Conservation (phyloP, 1,139 yeast species). For the Meyerozyma guilliermondii region DNA sequence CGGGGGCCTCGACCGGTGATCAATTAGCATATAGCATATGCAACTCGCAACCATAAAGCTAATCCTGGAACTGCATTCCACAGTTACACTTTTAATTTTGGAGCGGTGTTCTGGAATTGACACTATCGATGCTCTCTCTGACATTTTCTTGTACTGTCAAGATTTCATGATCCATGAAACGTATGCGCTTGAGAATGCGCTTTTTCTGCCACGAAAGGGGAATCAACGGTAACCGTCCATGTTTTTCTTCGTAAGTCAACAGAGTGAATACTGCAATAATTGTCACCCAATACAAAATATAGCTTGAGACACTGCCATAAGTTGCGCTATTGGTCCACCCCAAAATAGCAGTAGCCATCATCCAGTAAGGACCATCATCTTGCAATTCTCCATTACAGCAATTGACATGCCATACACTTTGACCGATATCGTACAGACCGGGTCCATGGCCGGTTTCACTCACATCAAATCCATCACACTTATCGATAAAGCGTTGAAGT, state of each 20-base stretch:
- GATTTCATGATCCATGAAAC: conserved; percentile 8
- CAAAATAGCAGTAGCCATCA: conserved; percentile 40
- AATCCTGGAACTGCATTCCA: no score
- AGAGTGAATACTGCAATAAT: conserved; percentile 18
- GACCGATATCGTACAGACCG: conserved; percentile 38
- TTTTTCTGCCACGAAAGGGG: conserved; percentile 60
- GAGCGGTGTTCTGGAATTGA: conserved; percentile 23
- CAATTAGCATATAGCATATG: no score
- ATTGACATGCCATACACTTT: conserved; percentile 44
- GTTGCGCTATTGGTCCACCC: conserved; percentile 51
- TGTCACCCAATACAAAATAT: conserved; percentile 34
- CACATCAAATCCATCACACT: conserved; percentile 42
- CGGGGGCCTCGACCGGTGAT: no score
- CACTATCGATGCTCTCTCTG: conserved; percentile 23
- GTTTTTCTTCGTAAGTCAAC: conserved; percentile 48
- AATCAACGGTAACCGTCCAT: conserved; percentile 54
- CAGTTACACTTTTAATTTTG: not conserved
- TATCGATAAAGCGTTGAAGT: conserved; percentile 34
- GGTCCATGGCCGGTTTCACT: conserved; percentile 48
- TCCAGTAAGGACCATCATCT: conserved; percentile 40
- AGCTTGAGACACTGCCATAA: conserved; percentile 38
- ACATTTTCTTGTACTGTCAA: conserved; percentile 4
- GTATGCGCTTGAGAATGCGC: conserved; percentile 47
- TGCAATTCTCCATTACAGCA: conserved; percentile 40
- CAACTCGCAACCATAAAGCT: not conserved